A percentile compares a stretch with the other conserved stretches of the same genome.
These are phyloP conservation scores for Piromyces finnis DNA, from an alignment of 192 early-diverging fungal species.

Conservation along the genomic window DNA sequence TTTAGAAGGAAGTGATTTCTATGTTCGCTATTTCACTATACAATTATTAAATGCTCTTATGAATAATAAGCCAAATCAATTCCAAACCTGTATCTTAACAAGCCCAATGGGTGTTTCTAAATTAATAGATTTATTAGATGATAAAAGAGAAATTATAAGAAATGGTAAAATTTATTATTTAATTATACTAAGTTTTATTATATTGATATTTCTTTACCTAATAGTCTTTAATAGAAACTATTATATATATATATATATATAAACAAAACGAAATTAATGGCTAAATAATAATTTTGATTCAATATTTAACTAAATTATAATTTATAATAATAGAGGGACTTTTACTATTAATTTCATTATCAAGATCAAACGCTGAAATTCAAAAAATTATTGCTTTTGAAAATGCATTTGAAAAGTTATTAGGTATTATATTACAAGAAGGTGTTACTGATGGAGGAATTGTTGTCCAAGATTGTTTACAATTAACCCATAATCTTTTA, in stretches of 20 bases:
- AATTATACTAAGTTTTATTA: too few species aligned
- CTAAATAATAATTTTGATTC: too few species aligned
- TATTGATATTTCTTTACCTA: too few species aligned
- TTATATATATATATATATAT: too few species aligned
- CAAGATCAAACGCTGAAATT: constrained; percentile 82
- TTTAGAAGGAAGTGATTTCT: constrained; percentile 82
- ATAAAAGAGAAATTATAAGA: constrained; percentile 83
- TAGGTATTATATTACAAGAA: constrained; percentile 76
- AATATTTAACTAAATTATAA: too few species aligned
- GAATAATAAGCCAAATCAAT: constrained; percentile 24
- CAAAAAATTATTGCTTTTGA: constrained; percentile 99
- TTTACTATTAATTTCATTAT: constrained; percentile 73
- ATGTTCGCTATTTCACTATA: constrained; percentile 79
- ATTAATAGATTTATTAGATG: constrained; percentile 86
- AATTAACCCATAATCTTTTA: constrained; percentile 78
- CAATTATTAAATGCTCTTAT: constrained; percentile 68
- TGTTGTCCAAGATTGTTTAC: constrained; percentile 91
- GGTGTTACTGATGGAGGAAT: constrained; percentile 83
- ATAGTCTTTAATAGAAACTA: too few species aligned
- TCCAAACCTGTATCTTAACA: constrained; percentile 75
- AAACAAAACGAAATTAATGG: too few species aligned
- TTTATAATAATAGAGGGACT: constrained; percentile 71
- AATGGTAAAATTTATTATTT: constrained; percentile 64
- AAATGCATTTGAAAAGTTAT: constrained; percentile 83
- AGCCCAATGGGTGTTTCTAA: constrained; percentile 67